Evolutionary conservation across 2,329 filamentous ascomycete species (phyloP).

Genomic region (Fusarium tupiense): DNA sequence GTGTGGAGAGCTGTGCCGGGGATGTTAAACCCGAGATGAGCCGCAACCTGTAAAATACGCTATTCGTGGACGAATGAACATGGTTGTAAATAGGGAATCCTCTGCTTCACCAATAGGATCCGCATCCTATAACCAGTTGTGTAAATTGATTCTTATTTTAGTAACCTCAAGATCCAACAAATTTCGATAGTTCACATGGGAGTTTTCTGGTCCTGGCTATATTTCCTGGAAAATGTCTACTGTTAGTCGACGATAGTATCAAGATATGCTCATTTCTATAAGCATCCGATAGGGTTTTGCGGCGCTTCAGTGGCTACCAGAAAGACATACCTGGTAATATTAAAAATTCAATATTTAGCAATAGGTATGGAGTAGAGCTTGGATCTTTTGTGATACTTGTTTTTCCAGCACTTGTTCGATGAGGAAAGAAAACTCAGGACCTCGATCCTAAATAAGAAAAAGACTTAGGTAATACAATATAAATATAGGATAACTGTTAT

Average conservation of each 20-base stretch:
- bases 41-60: conserved; percentile 2
- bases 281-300: background rate
- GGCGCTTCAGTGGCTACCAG: background rate
- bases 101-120: background rate
- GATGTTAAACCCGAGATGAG: conserved; percentile 27
- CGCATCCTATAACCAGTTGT: too few species aligned
- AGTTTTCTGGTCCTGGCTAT: background rate
- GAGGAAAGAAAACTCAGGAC: background rate
- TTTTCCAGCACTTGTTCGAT: background rate
- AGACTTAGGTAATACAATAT: too few species aligned
- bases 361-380: background rate
- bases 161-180: background rate
- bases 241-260: background rate
- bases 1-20: background rate
- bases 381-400: background rate
- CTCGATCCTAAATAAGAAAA: background rate
- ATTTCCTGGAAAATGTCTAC: background rate
- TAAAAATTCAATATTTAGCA: background rate
- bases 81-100: background rate
- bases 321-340: background rate
- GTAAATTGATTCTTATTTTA: background rate
- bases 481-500: background rate
- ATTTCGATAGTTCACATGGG: background rate
- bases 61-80: background rate
- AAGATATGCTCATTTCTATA: background rate